Base-by-base conservation (phyloP, 2,329 filamentous ascomycete species). In the Zymoseptoria ardabiliae region DNA sequence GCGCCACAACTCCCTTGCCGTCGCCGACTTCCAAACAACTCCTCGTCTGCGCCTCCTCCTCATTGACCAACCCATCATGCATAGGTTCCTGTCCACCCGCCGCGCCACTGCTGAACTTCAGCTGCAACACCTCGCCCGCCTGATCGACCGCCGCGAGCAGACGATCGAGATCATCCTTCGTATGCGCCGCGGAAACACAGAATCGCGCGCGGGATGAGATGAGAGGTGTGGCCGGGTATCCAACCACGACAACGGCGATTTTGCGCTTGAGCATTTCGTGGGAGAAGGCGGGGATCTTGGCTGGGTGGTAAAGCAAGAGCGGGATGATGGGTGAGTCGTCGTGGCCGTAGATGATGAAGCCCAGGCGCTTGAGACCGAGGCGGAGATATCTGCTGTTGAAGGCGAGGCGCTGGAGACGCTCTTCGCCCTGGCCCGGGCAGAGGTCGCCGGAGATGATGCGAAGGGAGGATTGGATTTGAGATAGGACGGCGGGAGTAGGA, bases 351-450 rank as follows among this genome's bases (percentile, higher is more conserved):
- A 97, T 88, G 72, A 99, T 99, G 78, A 91, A 93, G 54, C 94
- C 94, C 56, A 99, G 86, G 67, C 94, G 90, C 82, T 99, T 99
- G 70, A 99, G 84, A 66, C 94, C 94, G 25, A 99, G 86, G 61
- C 94, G 90, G n/a, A 99, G 89, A 74, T 99, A 99, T 53, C 94
- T 87, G 21, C 92, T 97, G 82, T 99, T 99, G 83, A 97, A 99
- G 54, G 93, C 92, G 66, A 99, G 89, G 68, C 94, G 88, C 77
- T 97, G 92, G 51, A 99, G 83, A 65, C 94, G 89, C 78, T 99
- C 94, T 74, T 96, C 90, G 59, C 94, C 94, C 76, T 99, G 92
- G 3, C 93, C 93, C 17, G 92, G 92, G 59, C 84, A 82, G 50
- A 97, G 78, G 61, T 97, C 92, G 56, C 94, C 94, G 55, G 85